phyloP scores from a whole-genome alignment of 106 monocot species.

The Platanthera guangdongensis region DNA sequence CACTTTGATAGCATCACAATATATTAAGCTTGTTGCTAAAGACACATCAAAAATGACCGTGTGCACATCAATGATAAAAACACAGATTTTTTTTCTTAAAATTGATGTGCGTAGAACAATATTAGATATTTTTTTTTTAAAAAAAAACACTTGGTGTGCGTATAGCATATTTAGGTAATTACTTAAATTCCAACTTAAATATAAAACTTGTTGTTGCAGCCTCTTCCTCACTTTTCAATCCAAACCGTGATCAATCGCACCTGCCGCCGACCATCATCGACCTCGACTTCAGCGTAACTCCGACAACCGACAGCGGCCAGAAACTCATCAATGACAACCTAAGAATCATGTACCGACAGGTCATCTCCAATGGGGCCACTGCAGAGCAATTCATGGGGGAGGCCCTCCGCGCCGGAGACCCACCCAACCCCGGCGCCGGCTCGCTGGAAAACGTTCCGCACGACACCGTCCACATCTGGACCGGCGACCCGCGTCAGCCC shows the following conservation, averaged over 20 bases:
- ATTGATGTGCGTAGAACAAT: no score
- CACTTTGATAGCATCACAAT: no score
- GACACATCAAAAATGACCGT: no score
- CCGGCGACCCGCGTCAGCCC: constrained; percentile 8
- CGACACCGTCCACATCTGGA: constrained; percentile 12
- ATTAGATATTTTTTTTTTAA: no score
- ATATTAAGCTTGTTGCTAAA: no score
- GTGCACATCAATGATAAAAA: no score
- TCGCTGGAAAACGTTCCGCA: constrained; percentile 15
- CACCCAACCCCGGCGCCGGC: constrained; percentile 8
- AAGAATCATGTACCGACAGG: constrained; percentile 11
- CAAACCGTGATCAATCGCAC: constrained; percentile 9
- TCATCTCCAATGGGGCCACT: constrained; percentile 14
- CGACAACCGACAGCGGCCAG: not conserved
- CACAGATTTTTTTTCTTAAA: no score
- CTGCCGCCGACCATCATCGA: constrained; percentile 10
- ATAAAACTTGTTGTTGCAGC: not conserved
- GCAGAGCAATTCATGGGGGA: constrained; percentile 21
- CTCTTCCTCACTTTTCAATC: constrained; percentile 18
- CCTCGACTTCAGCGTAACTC: constrained; percentile 6
- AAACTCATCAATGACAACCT: constrained; percentile 8
- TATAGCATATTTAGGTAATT: no score
- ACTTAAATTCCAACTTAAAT: no score
- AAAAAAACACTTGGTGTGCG: no score
- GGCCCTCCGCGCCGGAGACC: constrained; percentile 1